These are phyloP conservation scores for Auxenochlorella pyrenoidosa DNA, from an alignment of 139 green algal species.

Conservation along the genomic window DNA sequence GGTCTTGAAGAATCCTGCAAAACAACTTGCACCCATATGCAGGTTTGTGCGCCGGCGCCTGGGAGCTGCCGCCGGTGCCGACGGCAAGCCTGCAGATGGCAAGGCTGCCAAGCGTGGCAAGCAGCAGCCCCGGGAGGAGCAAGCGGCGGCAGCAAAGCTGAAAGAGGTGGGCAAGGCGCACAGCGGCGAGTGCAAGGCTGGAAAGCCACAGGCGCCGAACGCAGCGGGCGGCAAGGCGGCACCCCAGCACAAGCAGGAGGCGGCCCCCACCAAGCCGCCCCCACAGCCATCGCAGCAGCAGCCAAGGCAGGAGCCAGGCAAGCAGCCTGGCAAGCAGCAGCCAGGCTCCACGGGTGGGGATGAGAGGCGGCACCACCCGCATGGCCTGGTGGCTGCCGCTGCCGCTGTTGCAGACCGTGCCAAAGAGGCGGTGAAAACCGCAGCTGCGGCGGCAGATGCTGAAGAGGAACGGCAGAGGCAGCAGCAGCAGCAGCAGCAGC, in stretches of 20 bases:
- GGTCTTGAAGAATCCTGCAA: too few species aligned
- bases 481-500: not conserved
- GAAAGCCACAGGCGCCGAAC: not conserved
- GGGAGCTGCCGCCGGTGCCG: not conserved
- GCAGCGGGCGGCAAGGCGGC: not conserved
- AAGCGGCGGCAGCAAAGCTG: too few species aligned
- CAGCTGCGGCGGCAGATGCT: not conserved
- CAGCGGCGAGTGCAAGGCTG: not conserved
- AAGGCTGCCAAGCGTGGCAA: not conserved
- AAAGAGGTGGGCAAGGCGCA: too few species aligned
- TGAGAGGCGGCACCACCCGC: not conserved
- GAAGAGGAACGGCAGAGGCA: slow-evolving; percentile 1
- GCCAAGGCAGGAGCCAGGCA: not conserved
- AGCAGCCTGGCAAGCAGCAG: not conserved
- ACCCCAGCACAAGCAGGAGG: not conserved
- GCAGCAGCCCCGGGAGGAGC: not conserved
- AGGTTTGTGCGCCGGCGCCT: slow-evolving; percentile 1
- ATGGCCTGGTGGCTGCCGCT: not conserved
- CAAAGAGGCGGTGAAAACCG: not conserved
- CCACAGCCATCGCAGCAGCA: not conserved
- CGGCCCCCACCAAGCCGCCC: not conserved
- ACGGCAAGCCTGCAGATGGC: not conserved
- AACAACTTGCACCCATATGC: not conserved
- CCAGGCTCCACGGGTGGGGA: not conserved
- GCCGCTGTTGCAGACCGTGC: not conserved